Percentiles rank a stretch among this genome's conserved stretches.
Evolutionary conservation across 352 stramenopile genomes (phyloP).

Genomic region (Hyaloperonospora brassicae): DNA sequence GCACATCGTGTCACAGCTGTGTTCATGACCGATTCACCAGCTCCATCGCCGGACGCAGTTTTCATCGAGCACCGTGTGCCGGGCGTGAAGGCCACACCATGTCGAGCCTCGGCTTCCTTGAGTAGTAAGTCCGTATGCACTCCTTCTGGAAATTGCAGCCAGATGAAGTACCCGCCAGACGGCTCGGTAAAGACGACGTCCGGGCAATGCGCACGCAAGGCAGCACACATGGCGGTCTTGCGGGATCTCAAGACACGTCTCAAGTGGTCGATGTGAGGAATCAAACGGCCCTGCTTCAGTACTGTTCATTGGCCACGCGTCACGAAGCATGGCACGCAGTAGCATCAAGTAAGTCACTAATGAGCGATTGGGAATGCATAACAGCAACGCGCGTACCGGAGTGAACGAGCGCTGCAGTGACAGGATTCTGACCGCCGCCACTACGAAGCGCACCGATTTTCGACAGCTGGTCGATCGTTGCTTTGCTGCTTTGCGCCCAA

Average conservation of each 20-base stretch:
- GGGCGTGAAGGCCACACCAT: constrained; percentile 74
- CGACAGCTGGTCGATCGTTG: constrained; percentile 52
- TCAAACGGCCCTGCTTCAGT: constrained; percentile 43
- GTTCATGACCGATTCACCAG: constrained; percentile 15
- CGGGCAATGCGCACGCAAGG: constrained; percentile 35
- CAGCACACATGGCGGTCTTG: constrained; percentile 42
- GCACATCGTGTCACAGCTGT: constrained; percentile 34
- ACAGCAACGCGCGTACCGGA: constrained; percentile 31
- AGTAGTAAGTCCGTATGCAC: constrained; percentile 48
- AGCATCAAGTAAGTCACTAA: constrained; percentile 5
- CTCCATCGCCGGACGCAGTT: constrained; percentile 11
- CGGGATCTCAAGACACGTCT: constrained; percentile 34
- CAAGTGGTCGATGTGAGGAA: constrained; percentile 43
- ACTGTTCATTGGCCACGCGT: constrained; percentile 32
- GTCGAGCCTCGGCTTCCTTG: constrained; percentile 28
- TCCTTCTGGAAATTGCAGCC: constrained; percentile 48
- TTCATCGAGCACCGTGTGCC: constrained; percentile 54
- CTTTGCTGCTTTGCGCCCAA: constrained; percentile 51
- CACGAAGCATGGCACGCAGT: constrained; percentile 8
- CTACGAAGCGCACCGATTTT: constrained; percentile 71
- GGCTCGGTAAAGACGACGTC: constrained; percentile 49
- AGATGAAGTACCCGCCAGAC: constrained; percentile 80
- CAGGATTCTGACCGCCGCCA: constrained; percentile 78
- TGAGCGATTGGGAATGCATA: neutral
- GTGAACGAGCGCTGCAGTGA: constrained; percentile 82